Conservation (phyloP, 2,329 filamentous ascomycete species). For the Trichoderma endophyticum region DNA sequence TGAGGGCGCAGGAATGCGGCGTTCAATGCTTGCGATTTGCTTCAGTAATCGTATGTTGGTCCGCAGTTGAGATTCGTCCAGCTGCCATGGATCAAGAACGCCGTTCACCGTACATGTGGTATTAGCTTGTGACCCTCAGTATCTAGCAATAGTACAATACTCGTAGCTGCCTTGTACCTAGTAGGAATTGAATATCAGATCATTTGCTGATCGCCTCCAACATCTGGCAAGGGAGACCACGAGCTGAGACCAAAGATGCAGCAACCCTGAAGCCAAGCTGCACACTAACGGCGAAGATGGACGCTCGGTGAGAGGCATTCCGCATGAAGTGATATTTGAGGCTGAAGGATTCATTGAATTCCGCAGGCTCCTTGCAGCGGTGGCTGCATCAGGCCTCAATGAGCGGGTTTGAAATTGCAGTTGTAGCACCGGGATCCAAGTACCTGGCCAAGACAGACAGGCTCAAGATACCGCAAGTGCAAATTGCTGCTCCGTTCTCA, state of each 20-base stretch:
- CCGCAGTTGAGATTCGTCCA: background rate
- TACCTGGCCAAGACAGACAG: background rate
- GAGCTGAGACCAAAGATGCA: background rate
- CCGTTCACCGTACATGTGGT: background rate
- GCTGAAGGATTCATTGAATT: background rate
- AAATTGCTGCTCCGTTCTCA: background rate
- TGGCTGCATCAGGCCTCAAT: background rate
- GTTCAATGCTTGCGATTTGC: background rate
- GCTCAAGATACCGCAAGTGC: background rate
- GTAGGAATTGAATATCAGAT: background rate
- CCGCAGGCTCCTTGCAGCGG: background rate
- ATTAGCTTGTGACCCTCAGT: background rate
- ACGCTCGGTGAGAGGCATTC: background rate
- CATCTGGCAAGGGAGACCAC: background rate
- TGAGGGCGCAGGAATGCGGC: background rate
- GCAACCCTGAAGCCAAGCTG: background rate
- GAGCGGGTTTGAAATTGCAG: background rate
- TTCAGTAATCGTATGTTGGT: background rate
- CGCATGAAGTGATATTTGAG: background rate
- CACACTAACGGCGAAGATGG: background rate
- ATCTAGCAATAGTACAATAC: background rate
- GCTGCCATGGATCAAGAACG: background rate
- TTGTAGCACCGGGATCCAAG: background rate
- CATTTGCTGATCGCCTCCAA: background rate
- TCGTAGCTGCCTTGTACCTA: background rate